phyloP scores from a whole-genome alignment of 768 basidiomycete genomes.

The Nevesoporus exiguus region DNA sequence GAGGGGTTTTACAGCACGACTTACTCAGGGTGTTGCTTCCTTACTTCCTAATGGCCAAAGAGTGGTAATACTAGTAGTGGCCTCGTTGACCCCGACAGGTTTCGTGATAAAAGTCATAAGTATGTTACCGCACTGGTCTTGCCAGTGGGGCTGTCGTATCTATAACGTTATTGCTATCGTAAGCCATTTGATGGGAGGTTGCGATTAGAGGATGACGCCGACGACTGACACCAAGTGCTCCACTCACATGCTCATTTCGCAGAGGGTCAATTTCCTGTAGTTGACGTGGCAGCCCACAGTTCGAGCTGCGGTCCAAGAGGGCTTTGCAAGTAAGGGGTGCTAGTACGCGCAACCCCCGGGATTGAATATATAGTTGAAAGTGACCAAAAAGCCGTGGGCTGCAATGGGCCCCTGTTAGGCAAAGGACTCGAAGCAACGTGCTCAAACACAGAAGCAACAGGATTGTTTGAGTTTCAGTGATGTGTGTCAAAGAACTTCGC shows the following conservation, averaged over 20 bases:
- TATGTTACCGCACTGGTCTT: neutral
- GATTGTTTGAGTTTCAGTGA: neutral
- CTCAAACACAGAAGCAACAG: neutral
- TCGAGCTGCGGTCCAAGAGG: neutral
- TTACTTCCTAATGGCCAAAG: neutral
- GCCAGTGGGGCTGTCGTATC: no score
- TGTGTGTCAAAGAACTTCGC: no score
- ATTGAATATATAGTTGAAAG: neutral
- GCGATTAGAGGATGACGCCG: neutral
- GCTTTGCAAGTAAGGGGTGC: neutral
- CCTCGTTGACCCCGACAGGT: neutral
- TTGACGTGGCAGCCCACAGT: neutral
- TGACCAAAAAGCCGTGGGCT: neutral
- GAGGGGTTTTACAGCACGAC: neutral
- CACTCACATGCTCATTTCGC: neutral
- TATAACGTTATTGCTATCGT: neutral
- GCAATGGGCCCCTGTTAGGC: neutral
- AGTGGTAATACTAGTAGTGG: neutral
- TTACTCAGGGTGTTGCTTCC: neutral
- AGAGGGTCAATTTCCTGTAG: neutral
- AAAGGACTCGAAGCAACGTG: neutral
- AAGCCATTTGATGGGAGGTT: neutral
- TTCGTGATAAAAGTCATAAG: neutral
- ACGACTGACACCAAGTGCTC: neutral
- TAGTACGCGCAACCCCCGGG: neutral